phyloP scores from a whole-genome alignment of 257 asterid species.

The Euphrasia confusa region DNA sequence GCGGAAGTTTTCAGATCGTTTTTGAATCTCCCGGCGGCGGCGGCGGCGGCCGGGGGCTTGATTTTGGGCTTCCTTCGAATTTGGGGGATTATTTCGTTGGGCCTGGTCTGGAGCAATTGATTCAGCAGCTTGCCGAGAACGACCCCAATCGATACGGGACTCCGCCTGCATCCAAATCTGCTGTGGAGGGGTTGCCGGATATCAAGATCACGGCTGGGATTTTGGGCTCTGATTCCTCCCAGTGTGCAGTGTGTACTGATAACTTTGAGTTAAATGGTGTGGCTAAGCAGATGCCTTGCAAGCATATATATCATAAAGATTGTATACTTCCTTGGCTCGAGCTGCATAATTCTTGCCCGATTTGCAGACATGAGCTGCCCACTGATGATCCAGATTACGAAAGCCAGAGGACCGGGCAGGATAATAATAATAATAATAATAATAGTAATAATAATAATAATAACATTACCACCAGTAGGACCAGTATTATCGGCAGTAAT shows the following conservation, averaged over 20 bases:
- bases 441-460: no score
- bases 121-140: slow-evolving; percentile 77
- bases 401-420: slow-evolving; percentile 40
- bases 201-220: slow-evolving; percentile 44
- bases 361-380: slow-evolving; percentile 82
- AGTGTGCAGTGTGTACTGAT: slow-evolving; percentile 87
- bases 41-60: slow-evolving; percentile 33
- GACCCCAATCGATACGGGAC: slow-evolving; percentile 87
- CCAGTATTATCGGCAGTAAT: slow-evolving; percentile 19
- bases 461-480: slow-evolving; percentile 9
- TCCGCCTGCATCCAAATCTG: slow-evolving; percentile 81
- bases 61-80: slow-evolving; percentile 46
- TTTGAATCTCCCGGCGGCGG: slow-evolving; percentile 53
- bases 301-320: slow-evolving; percentile 78
- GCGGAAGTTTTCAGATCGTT: slow-evolving; percentile 62
- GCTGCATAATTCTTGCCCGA: slow-evolving; percentile 89
- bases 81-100: slow-evolving; percentile 76
- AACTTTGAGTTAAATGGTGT: slow-evolving; percentile 55
- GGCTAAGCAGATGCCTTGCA: slow-evolving; percentile 82
- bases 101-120: slow-evolving; percentile 80
- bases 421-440: slow-evolving; percentile 2
- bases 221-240: slow-evolving; percentile 56
- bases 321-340: slow-evolving; percentile 90
- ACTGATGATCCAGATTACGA: slow-evolving; percentile 88
- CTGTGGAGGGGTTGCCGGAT: slow-evolving; percentile 62